Percentiles rank a stretch among this genome's conserved stretches.
Conservation (phyloP, 768 basidiomycete genomes). For the Pulveroboletus sp. region DNA sequence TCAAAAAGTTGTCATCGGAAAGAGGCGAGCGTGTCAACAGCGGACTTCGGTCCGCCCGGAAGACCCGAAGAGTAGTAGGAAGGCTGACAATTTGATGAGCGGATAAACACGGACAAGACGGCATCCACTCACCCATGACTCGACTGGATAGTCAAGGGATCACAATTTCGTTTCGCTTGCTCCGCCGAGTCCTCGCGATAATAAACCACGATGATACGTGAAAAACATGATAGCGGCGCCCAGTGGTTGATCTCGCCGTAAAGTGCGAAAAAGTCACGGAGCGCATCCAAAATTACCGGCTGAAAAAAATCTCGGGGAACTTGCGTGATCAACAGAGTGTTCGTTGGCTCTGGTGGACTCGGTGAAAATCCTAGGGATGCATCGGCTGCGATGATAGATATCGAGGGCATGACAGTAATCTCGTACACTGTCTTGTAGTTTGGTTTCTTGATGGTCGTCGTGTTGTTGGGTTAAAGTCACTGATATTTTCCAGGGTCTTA, state of each 20-base stretch:
- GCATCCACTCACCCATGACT: slow-evolving; percentile 46
- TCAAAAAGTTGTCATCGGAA: slow-evolving; percentile 40
- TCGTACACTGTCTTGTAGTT: neutral
- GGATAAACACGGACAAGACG: neutral
- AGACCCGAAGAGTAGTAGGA: slow-evolving; percentile 59
- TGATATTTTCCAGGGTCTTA: slow-evolving; percentile 2
- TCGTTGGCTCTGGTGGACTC: slow-evolving; percentile 45
- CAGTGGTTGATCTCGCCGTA: slow-evolving; percentile 88
- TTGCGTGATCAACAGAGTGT: slow-evolving; percentile 80
- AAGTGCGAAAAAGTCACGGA: slow-evolving; percentile 67
- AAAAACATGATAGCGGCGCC: slow-evolving; percentile 83
- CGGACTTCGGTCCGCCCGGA: slow-evolving; percentile 70
- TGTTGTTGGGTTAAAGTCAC: slow-evolving; percentile 5
- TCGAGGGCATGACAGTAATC: slow-evolving; percentile 21
- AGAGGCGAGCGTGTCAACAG: slow-evolving; percentile 39
- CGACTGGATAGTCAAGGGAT: slow-evolving; percentile 59
- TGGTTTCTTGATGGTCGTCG: slow-evolving; percentile 2
- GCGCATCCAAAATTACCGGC: slow-evolving; percentile 59
- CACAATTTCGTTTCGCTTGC: slow-evolving; percentile 60
- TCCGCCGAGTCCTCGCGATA: slow-evolving; percentile 60
- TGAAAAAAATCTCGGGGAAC: slow-evolving; percentile 80
- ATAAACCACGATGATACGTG: slow-evolving; percentile 82
- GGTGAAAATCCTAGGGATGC: neutral
- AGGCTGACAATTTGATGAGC: slow-evolving; percentile 36
- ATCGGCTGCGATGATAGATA: slow-evolving; percentile 26